phyloP scores from a whole-genome alignment of 768 basidiomycete species.

The Mrakia blollopis region DNA sequence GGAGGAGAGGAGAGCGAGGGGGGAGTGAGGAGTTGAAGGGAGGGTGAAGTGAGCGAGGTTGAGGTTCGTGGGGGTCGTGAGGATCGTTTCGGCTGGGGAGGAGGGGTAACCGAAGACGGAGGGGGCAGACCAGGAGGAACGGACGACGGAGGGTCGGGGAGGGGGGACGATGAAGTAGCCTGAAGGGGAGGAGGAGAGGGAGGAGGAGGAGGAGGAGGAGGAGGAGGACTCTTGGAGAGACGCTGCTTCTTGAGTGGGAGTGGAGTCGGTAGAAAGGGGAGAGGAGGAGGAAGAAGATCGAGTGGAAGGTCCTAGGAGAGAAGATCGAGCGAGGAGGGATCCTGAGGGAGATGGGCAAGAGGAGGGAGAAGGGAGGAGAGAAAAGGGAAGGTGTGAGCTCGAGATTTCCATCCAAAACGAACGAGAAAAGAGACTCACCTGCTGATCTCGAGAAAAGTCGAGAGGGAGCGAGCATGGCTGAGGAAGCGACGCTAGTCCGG shows the following conservation, averaged over 20 bases:
- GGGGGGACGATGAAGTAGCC: not conserved
- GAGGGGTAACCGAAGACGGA: not conserved
- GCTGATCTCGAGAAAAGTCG: not conserved
- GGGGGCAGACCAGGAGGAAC: not conserved
- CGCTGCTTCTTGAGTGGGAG: not conserved
- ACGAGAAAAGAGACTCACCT: not conserved
- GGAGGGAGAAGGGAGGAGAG: not conserved
- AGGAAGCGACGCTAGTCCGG: not conserved
- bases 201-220: constrained; percentile 55
- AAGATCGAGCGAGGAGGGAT: not conserved
- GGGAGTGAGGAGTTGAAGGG: not conserved
- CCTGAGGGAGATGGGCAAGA: not conserved
- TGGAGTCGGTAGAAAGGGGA: constrained; percentile 35
- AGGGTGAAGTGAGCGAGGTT: constrained; percentile 11
- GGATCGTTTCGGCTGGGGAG: not conserved
- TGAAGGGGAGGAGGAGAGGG: constrained; percentile 12
- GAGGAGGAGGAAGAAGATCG: constrained; percentile 53
- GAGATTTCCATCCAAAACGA: not conserved
- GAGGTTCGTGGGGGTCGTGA: not conserved
- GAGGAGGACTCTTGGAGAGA: no score
- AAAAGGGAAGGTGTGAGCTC: constrained; percentile 10
- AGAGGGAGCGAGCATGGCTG: not conserved
- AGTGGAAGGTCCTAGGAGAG: constrained; percentile 36
- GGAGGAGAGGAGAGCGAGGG: constrained; percentile 48
- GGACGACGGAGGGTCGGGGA: not conserved